Evolutionary conservation across 148 eudicot genomes (phyloP).

Genomic region (Cornus kousa): DNA sequence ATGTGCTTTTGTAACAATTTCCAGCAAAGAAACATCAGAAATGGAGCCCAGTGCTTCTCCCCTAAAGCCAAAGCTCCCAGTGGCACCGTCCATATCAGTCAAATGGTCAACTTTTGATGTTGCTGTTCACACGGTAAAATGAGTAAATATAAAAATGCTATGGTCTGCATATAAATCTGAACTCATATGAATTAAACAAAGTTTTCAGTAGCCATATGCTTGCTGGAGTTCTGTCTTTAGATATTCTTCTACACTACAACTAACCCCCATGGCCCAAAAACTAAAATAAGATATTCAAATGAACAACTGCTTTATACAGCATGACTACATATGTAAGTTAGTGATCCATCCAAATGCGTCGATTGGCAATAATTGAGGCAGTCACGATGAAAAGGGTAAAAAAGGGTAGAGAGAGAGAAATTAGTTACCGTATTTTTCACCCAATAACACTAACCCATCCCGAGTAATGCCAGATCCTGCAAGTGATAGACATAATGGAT

Average conservation of each 20-base stretch:
- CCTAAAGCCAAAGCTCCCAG: slow-evolving; percentile 63
- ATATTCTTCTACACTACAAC: not conserved
- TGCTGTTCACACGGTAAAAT: slow-evolving; percentile 34
- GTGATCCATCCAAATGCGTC: not conserved
- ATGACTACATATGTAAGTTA: not conserved
- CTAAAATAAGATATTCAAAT: not conserved
- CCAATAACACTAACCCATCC: slow-evolving; percentile 80
- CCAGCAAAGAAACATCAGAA: slow-evolving; percentile 77
- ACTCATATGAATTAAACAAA: not conserved
- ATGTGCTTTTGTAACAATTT: slow-evolving; percentile 74
- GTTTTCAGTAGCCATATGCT: not conserved
- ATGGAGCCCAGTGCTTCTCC: slow-evolving; percentile 94
- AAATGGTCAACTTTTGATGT: slow-evolving; percentile 61
- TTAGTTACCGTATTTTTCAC: slow-evolving; percentile 79
- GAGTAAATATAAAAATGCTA: slow-evolving; percentile 4
- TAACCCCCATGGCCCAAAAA: not conserved
- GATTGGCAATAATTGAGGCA: too few relatives aligned
- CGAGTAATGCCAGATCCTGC: slow-evolving; percentile 87
- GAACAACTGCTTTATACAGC: too few relatives aligned
- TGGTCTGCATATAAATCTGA: slow-evolving; percentile 2
- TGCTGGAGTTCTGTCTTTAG: not conserved
- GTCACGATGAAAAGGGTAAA: too few relatives aligned
- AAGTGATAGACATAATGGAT: slow-evolving; percentile 20
- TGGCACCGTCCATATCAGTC: slow-evolving; percentile 29
- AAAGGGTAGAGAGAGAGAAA: not conserved